These are phyloP conservation scores for Toxicodendron radicans DNA, from an alignment of 345 rosid genomes.

Conservation along the genomic window DNA sequence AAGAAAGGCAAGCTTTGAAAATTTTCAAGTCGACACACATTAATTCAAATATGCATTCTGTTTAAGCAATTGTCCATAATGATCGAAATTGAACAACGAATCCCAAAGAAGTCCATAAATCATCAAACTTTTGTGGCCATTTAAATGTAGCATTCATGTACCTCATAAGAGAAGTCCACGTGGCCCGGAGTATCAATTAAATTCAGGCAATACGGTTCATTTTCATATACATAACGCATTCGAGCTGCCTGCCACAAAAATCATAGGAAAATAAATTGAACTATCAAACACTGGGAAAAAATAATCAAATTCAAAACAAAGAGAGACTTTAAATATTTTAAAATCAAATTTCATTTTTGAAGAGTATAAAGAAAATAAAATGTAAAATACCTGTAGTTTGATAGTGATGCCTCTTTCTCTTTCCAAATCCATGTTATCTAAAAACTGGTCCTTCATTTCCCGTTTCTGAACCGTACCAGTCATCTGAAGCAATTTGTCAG, in stretches of 20 bases:
- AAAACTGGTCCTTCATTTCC: constrained; percentile 97
- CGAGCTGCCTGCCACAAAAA: constrained; percentile 73
- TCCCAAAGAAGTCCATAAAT: neutral
- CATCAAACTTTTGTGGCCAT: neutral
- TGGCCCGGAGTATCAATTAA: constrained; percentile 98
- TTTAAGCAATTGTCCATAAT: neutral
- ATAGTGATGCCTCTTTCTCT: constrained; percentile 98
- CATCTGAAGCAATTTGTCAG: constrained; percentile 88
- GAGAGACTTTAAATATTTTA: neutral
- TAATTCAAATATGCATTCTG: too few species aligned
- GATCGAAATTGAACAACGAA: too few species aligned
- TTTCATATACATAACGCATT: constrained; percentile 77
- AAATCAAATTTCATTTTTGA: too few species aligned
- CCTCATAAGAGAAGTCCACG: constrained; percentile 98
- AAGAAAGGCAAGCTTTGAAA: neutral
- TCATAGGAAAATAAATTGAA: constrained; percentile 8
- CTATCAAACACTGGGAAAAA: neutral
- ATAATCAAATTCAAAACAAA: neutral
- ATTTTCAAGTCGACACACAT: too few species aligned
- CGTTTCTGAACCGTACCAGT: constrained; percentile 94
- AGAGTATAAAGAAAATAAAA: too few species aligned
- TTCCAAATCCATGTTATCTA: constrained; percentile 98
- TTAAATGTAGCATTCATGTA: constrained; percentile 22
- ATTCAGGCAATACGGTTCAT: constrained; percentile 76
- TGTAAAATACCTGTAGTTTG: constrained; percentile 63